Percentiles rank a stretch among this genome's conserved stretches.
Conservation (phyloP, 2,329 filamentous ascomycete genomes). For the Rhexocercosporidium sp. region DNA sequence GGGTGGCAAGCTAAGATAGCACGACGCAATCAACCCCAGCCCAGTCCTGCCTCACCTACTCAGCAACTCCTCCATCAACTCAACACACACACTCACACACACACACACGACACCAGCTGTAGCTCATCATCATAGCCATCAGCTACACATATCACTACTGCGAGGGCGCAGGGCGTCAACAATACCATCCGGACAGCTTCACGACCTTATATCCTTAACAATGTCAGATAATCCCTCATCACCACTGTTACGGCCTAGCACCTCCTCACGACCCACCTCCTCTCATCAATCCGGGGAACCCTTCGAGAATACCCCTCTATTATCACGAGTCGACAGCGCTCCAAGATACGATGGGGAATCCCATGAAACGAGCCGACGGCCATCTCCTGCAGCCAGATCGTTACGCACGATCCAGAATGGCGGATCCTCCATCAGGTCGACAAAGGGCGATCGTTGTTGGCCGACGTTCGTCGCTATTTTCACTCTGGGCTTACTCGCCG, state of each 20-base stretch:
- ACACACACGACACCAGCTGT: conserved; percentile 13
- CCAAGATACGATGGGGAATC: conserved; percentile 41
- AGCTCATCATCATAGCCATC: background rate
- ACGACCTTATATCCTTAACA: background rate
- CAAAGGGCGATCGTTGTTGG: conserved; percentile 63
- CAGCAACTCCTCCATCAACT: conserved; percentile 14
- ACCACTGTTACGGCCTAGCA: conserved; percentile 33
- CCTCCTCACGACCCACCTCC: conserved; percentile 32
- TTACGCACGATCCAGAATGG: conserved; percentile 43
- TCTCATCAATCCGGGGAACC: conserved; percentile 32
- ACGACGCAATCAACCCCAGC: conserved; percentile 22
- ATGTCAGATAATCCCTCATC: conserved; percentile 42
- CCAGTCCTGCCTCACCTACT: no score
- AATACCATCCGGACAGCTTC: background rate
- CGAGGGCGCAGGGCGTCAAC: conserved; percentile 24
- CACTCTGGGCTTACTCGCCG: conserved; percentile 64
- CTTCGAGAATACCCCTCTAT: conserved; percentile 43
- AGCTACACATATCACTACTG: conserved; percentile 4
- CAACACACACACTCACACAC: no score
- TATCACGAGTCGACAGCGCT: conserved; percentile 38
- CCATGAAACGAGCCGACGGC: conserved; percentile 27
- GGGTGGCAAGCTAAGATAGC: conserved; percentile 7
- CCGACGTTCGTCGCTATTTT: conserved; percentile 77
- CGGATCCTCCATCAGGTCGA: conserved; percentile 35
- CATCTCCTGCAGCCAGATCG: conserved; percentile 44